phyloP scores from a whole-genome alignment of 495 filamentous ascomycete species.

The Lasiosphaeria miniovina region DNA sequence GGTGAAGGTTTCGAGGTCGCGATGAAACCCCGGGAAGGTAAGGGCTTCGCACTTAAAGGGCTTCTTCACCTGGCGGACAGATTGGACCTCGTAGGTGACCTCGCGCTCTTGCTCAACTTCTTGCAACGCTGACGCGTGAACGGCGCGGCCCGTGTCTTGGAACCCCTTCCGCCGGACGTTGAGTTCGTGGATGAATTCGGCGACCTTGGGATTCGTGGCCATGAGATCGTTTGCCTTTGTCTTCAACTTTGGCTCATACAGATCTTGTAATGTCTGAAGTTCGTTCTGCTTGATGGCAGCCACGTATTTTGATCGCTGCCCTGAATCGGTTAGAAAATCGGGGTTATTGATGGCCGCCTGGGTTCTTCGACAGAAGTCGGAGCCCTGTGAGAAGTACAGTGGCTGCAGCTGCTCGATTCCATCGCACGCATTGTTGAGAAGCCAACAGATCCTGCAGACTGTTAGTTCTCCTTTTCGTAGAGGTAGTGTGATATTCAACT shows the following conservation, averaged over 20 bases:
- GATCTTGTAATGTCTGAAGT: conserved; percentile 32
- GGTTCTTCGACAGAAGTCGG: conserved; percentile 51
- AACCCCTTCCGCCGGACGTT: conserved; percentile 26
- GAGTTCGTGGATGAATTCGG: conserved; percentile 31
- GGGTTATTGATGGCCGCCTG: conserved; percentile 27
- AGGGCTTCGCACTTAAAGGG: conserved; percentile 24
- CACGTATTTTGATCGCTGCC: conserved; percentile 21
- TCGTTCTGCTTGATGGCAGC: conserved; percentile 33
- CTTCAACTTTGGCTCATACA: conserved; percentile 32
- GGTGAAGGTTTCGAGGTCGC: conserved; percentile 23
- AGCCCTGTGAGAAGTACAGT: conserved; percentile 56
- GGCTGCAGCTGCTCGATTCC: conserved; percentile 53
- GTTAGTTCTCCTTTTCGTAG: not conserved
- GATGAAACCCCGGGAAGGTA: conserved; percentile 34
- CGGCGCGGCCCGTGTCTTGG: conserved; percentile 32
- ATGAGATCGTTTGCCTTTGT: conserved; percentile 1
- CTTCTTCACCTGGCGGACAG: conserved; percentile 46
- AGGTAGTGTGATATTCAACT: conserved; percentile 7
- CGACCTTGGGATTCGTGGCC: conserved; percentile 23
- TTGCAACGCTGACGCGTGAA: conserved; percentile 43
- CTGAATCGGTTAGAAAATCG: conserved; percentile 13
- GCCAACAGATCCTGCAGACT: conserved; percentile 43
- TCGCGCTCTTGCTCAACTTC: conserved; percentile 56
- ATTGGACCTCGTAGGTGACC: conserved; percentile 47
- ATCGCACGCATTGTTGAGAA: conserved; percentile 59